These are phyloP conservation scores for Camelina sativa DNA, from an alignment of 345 rosid species.

Conservation along the genomic window DNA sequence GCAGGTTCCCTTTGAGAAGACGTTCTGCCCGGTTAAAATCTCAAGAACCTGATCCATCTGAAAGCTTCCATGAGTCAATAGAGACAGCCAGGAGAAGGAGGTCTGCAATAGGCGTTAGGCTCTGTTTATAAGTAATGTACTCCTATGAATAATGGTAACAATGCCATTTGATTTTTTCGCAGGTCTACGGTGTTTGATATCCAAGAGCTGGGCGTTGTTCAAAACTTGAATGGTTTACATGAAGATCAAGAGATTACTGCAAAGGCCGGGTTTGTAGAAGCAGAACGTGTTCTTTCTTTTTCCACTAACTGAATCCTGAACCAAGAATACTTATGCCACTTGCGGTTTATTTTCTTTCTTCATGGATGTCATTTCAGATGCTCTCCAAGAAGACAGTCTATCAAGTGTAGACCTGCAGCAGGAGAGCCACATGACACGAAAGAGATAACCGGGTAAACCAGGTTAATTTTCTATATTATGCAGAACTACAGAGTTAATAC, in stretches of 20 bases:
- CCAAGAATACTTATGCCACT: conserved; percentile 9
- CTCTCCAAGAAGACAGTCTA: conserved; percentile 40
- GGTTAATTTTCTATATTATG: conserved; percentile 38
- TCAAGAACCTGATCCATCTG: conserved; percentile 22
- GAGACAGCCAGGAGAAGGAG: conserved; percentile 30
- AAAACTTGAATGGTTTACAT: conserved; percentile 30
- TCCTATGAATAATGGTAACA: conserved; percentile 11
- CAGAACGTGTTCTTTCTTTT: conserved; percentile 3
- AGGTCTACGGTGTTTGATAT: conserved; percentile 40
- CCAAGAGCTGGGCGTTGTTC: conserved; percentile 32
- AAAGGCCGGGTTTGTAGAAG: conserved; percentile 49
- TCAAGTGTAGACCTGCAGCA: conserved; percentile 41
- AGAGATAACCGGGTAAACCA: conserved; percentile 44
- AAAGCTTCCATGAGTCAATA: conserved; percentile 7
- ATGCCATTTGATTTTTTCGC: not conserved
- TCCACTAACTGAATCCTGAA: conserved; percentile 13
- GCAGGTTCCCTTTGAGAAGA: conserved; percentile 11
- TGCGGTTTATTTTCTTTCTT: not conserved
- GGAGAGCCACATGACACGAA: conserved; percentile 44
- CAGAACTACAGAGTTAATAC: conserved; percentile 8
- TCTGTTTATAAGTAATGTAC: conserved; percentile 17
- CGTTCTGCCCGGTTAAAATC: conserved; percentile 18
- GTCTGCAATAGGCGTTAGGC: conserved; percentile 21
- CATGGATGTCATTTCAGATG: conserved; percentile 30
- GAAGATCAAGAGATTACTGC: conserved; percentile 44